phyloP scores from a whole-genome alignment of 306 rosid species.

The Trifolium repens region DNA sequence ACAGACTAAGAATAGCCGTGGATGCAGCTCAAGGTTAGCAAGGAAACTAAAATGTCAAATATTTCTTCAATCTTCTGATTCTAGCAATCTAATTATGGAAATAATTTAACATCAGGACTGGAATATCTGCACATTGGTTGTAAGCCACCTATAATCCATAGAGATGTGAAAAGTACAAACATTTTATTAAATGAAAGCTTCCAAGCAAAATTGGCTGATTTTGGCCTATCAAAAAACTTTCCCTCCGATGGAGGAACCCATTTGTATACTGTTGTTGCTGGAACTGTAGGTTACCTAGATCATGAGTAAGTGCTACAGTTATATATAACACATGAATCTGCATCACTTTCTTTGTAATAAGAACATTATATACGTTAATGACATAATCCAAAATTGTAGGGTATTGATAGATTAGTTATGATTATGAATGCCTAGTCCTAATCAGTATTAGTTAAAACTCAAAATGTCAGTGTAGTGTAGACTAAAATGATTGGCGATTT shows the following conservation, averaged over 20 bases:
- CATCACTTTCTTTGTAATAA: too few species aligned
- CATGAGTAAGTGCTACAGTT: slow-evolving; percentile 51
- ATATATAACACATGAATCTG: too few species aligned
- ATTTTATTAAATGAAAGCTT: slow-evolving; percentile 52
- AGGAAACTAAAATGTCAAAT: slow-evolving; percentile 1
- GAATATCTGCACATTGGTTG: slow-evolving; percentile 66
- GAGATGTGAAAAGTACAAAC: slow-evolving; percentile 62
- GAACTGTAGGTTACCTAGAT: slow-evolving; percentile 53
- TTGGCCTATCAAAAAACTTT: slow-evolving; percentile 52
- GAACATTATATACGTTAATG: too few species aligned
- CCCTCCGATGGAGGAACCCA: slow-evolving; percentile 42
- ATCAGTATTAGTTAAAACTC: too few species aligned
- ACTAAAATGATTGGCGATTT: too few species aligned
- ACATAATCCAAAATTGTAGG: too few species aligned
- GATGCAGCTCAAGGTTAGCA: slow-evolving; percentile 58
- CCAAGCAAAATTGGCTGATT: slow-evolving; percentile 58
- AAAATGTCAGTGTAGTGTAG: too few species aligned
- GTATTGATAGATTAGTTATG: too few species aligned
- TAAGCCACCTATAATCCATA: slow-evolving; percentile 53
- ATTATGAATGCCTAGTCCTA: too few species aligned
- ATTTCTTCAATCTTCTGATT: not conserved
- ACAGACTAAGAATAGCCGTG: slow-evolving; percentile 53
- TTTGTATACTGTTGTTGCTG: slow-evolving; percentile 48
- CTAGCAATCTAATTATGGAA: slow-evolving; percentile 15
- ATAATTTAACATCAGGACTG: slow-evolving; percentile 46